Base-by-base conservation (phyloP, 352 stramenopile species). In the Albugo laibachii region DNA sequence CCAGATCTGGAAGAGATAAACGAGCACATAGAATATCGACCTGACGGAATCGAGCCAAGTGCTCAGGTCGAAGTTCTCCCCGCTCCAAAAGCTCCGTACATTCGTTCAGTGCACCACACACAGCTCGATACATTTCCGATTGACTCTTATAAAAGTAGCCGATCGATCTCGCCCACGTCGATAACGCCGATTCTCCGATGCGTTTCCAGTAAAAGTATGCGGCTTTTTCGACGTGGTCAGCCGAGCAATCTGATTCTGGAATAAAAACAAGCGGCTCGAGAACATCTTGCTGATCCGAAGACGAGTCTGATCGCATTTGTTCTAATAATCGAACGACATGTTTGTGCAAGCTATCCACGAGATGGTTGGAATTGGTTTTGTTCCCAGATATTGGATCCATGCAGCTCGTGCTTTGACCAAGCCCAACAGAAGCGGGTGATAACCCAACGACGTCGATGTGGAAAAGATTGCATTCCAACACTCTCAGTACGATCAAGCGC, bases 391-490 rank as follows among this genome's bases (percentile, higher is more conserved):
- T 45, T 18, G 55, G 45, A 16, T 19, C 36, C 3, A 37, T 45
- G 1, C 50, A 11, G 24, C 58, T 63, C 1, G 61, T 13, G 43
- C 81, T 69, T 36, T 87, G 77, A 5, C 81, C 81, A 13, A 93
- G 50, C 24, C 81, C 81, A 39, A 92, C 81, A 1, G 77, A 92
- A 19, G 75, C 77, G 41, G 81, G 81, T 1, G 65, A 66, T 36
- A 82, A 80, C 0, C 64, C 69, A 55, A 74, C 66, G 13, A 88
- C 66, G 50, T 89, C 77, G 13, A 93, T 59, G 39, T 93, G 74
- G 42, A 92, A 92, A 36, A 93, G 70, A 40, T 92, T 69, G 1
- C 71, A 68, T 56, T 92, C 76, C 14, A 92, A 47, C 11, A 79
- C 58, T 20, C 75, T 69, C 43, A 89, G 65, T 11, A 88, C 37